Evolutionary conservation across 208 protist genomes (phyloP).

Genomic region (Trypanosoma cruzi): DNA sequence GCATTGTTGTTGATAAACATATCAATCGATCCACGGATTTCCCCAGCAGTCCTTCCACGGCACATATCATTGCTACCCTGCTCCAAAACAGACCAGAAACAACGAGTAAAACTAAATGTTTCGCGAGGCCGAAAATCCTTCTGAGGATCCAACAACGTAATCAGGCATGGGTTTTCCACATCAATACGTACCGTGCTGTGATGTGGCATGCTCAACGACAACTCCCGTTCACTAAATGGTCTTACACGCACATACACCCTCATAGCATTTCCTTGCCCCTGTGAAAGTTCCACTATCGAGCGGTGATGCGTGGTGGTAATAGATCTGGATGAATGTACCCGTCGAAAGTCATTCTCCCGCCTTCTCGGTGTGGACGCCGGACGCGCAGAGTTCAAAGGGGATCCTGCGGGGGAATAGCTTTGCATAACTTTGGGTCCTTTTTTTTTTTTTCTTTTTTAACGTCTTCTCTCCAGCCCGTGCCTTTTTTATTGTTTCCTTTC

Average conservation of each 20-base stretch:
- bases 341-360: constrained; percentile 24
- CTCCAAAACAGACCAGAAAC: constrained; percentile 85
- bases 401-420: constrained; percentile 18
- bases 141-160: constrained; percentile 72
- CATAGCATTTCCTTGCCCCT: constrained; percentile 64
- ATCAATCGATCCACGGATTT: constrained; percentile 44
- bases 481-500: background rate
- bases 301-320: constrained; percentile 16
- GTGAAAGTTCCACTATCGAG: constrained; percentile 13
- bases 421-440: background rate
- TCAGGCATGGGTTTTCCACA: constrained; percentile 58
- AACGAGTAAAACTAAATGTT: constrained; percentile 74
- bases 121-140: constrained; percentile 54
- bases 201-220: constrained; percentile 31
- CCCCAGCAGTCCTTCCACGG: background rate
- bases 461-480: background rate
- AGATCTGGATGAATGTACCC: constrained; percentile 15
- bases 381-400: background rate
- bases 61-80: constrained; percentile 2
- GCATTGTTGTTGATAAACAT: constrained; percentile 40
- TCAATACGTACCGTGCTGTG: constrained; percentile 81
- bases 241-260: constrained; percentile 88
- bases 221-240: constrained; percentile 85
- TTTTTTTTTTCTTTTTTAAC: background rate
- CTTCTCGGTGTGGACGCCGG: constrained; percentile 20